Base-by-base conservation (phyloP, 768 basidiomycete species). In the Pilatotrama ljubarskyi region DNA sequence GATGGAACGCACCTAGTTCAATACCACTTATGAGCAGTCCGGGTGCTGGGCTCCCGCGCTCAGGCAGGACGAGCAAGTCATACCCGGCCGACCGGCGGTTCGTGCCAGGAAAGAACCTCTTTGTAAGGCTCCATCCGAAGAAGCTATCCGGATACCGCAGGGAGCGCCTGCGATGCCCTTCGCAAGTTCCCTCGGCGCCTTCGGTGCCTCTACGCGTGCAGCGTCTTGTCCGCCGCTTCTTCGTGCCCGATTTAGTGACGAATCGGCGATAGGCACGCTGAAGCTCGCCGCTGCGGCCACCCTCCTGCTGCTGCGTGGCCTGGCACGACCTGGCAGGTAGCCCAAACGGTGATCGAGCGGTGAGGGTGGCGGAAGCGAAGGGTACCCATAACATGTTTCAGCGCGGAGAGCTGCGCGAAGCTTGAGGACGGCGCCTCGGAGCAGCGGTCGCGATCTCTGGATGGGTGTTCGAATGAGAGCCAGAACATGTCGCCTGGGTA, bases 181-280 rank as follows among this genome's bases (percentile, higher is more conserved):
- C 59, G 47, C 41, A 10, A 5, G 32, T 46, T 52, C 44, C 25
- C 26, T 11, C 35, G 44, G 58, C 58, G 58, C 37, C 42, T 25
- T n/a, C 47, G 29, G 59, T 61, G 53, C 59, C 59, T 61, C 47
- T 51, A 11, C 59, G 59, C 59, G 41, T 55, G 59, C 36, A 15
- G 36, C 22, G n/a, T 36, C 41, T 22, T 42, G 26, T 29, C 15
- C 32, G 26, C 17, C 11, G 38, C 25, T 13, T 11, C 55, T 24
- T 25, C 36, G 35, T 37, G 7, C 29, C 55, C 47, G 47, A 57
- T 32, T 52, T 53, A 48, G 58, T 48, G 53, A 48, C 52, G 53
- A 55, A 61, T 55, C 59, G 59, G 59, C 59, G 59, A 61, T 61
- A 61, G 48, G 53, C 59, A 61, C 55, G n/a, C n/a, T n/a, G n/a